Evolutionary conservation across 345 rosid species (phyloP), one percentile per base, ranked within the genome.

Genomic region (Psidium guajava): DNA sequence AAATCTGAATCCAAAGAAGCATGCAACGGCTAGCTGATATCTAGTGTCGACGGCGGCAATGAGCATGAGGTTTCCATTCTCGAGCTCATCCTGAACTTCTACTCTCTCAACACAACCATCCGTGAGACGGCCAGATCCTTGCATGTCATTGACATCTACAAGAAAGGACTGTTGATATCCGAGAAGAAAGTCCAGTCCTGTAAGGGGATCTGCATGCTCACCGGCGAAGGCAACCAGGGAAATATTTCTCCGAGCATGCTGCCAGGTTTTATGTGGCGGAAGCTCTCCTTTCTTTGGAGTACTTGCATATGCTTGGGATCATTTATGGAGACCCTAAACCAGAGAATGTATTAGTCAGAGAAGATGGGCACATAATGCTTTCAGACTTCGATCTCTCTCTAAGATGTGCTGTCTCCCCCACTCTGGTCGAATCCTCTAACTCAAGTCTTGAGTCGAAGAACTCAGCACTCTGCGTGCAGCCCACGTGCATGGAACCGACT

Each of bases 131-230:
- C n/a, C n/a, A n/a, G n/a, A n/a, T n/a, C n/a, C n/a, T n/a, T n/a
- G n/a, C n/a, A n/a, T n/a, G n/a, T n/a, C n/a, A n/a, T n/a, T n/a
- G n/a, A n/a, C n/a, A n/a, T n/a, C n/a, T n/a, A n/a, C n/a, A n/a
- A n/a, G n/a, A n/a, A n/a, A n/a, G n/a, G n/a, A n/a, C n/a, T n/a
- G n/a, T n/a, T n/a, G n/a, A n/a, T n/a, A n/a, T n/a, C n/a, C n/a
- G n/a, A n/a, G n/a, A n/a, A n/a, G n/a, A n/a, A n/a, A n/a, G n/a
- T n/a, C n/a, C n/a, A n/a, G n/a, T n/a, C n/a, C n/a, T n/a, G n/a
- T n/a, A n/a, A n/a, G 99, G 99, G 80, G 98, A 95, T 86, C 87
- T 97, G 87, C 95, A 95, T 88, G 91, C 95, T 44, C 95, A 94
- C 84, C 83, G 95, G 88, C 98, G 94, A 87, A 93, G 91, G 83